Conservation (phyloP, 2,329 filamentous ascomycete genomes). For the Fonsecaea erecta region DNA sequence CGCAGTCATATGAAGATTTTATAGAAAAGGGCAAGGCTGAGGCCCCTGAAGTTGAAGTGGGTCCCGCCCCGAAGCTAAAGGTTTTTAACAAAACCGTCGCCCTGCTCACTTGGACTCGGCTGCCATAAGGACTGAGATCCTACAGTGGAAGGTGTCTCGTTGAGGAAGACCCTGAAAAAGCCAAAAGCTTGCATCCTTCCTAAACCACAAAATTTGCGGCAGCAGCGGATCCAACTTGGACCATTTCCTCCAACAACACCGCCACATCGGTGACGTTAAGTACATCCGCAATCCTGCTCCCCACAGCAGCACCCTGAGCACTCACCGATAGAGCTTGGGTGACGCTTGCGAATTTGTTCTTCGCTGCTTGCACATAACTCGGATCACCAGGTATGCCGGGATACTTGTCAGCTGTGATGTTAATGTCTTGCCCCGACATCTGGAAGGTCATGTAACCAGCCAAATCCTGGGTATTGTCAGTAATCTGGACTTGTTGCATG, state of each 20-base stretch:
- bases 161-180: too few relatives aligned
- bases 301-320: background rate
- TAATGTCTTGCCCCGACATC: background rate
- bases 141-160: too few relatives aligned
- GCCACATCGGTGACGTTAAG: background rate
- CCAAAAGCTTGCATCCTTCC: too few relatives aligned
- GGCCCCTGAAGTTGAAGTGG: too few relatives aligned
- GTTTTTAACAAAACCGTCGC: too few relatives aligned
- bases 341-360: background rate
- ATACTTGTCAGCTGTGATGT: background rate
- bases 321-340: background rate
- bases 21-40: too few relatives aligned
- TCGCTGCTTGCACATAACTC: background rate
- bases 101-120: too few relatives aligned
- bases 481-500: background rate
- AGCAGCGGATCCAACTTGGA: background rate
- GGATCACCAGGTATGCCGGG: background rate
- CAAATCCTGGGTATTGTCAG: background rate
- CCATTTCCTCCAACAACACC: background rate
- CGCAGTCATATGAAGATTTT: too few relatives aligned
- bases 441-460: background rate
- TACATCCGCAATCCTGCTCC: background rate
- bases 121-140: too few relatives aligned
- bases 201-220: background rate
- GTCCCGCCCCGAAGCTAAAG: too few relatives aligned